phyloP scores from a whole-genome alignment of 1,139 yeast species.

The Geotrichum fermentans region DNA sequence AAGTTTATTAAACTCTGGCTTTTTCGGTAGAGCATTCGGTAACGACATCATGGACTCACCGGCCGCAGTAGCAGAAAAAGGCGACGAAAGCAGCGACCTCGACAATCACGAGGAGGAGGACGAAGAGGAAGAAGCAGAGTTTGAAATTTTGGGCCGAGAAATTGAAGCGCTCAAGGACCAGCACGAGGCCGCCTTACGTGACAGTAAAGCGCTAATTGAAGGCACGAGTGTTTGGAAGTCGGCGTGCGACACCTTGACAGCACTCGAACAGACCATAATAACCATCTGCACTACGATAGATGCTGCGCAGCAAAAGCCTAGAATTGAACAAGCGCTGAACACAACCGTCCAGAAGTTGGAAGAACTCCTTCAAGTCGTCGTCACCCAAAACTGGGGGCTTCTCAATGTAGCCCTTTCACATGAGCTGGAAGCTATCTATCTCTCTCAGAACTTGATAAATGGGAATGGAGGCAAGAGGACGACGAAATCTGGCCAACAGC shows the following conservation, averaged over 20 bases:
- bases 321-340: slow-evolving; percentile 3
- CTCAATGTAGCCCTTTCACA: slow-evolving; percentile 17
- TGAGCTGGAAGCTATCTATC: slow-evolving; percentile 16
- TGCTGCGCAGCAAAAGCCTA: slow-evolving; percentile 15
- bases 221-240: slow-evolving; percentile 32
- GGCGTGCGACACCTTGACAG: slow-evolving; percentile 25
- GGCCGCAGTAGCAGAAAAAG: too few species aligned
- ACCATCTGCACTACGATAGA: slow-evolving; percentile 4
- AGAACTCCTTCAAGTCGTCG: slow-evolving; percentile 5
- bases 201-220: slow-evolving; percentile 27
- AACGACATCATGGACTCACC: too few species aligned
- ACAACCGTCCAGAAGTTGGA: slow-evolving; percentile 2
- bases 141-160: slow-evolving; percentile 23
- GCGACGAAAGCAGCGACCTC: too few species aligned
- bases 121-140: slow-evolving; percentile 12
- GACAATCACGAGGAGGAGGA: too few species aligned
- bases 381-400: slow-evolving; percentile 11
- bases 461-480: too few species aligned
- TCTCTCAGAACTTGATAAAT: slow-evolving; percentile 15
- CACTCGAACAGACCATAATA: slow-evolving; percentile 23
- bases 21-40: neutral
- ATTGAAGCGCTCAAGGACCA: slow-evolving; percentile 25
- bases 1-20: neutral
- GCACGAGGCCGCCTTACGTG: slow-evolving; percentile 21
- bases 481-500: too few species aligned